Evolutionary conservation across 768 basidiomycete species (phyloP).

Genomic region (Pleurotus ostreatus): DNA sequence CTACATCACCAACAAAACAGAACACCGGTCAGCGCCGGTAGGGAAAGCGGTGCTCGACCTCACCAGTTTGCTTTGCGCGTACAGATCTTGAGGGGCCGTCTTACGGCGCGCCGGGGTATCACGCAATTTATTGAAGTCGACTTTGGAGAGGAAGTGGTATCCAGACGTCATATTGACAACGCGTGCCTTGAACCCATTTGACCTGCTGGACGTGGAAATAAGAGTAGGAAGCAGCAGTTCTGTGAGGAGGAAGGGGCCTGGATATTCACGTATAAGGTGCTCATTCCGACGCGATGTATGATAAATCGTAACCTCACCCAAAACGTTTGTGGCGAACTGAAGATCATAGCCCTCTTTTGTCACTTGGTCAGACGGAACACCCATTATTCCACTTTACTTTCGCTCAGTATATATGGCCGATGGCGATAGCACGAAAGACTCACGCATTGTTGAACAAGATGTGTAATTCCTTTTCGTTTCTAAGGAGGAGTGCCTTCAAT

Average conservation of each 20-base stretch:
- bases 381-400: neutral
- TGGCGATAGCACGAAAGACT: neutral
- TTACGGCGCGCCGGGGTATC: neutral
- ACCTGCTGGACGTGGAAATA: conserved; percentile 18
- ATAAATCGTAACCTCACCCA: no score
- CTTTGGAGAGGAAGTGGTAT: neutral
- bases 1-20: neutral
- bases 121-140: neutral
- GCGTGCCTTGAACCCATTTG: conserved; percentile 21
- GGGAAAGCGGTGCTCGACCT: neutral
- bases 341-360: neutral
- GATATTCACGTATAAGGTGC: conserved; percentile 11
- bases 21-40: no score
- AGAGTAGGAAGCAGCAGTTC: conserved; percentile 20
- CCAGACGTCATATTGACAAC: conserved; percentile 19
- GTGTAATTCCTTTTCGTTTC: conserved; percentile 15
- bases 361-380: neutral
- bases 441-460: conserved; percentile 24
- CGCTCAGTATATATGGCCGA: no score
- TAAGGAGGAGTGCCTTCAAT: neutral
- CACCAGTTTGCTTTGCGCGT: conserved; percentile 14
- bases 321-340: neutral
- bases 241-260: conserved; percentile 21
- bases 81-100: neutral
- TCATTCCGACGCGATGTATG: conserved; percentile 20